A percentile compares a stretch with the other conserved stretches of the same genome.
These are phyloP conservation scores for Fomitopsis betulina DNA, from an alignment of 1,284 basidiomycete genomes.

Conservation along the genomic window DNA sequence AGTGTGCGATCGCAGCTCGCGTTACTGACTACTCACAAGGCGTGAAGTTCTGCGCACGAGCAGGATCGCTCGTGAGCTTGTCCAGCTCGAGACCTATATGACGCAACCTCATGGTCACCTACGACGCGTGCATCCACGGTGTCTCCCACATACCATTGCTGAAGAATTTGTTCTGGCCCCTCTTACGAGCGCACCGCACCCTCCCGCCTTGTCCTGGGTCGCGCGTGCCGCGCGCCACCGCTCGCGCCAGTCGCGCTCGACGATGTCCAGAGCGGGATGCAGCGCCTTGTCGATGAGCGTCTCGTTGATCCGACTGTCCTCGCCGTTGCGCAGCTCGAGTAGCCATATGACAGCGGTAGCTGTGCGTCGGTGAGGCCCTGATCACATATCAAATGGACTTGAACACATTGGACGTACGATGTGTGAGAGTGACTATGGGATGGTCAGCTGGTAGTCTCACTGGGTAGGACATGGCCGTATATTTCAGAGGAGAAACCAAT, in stretches of 20 bases:
- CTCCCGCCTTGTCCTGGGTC: constrained; percentile 32
- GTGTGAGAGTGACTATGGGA: constrained; percentile 58
- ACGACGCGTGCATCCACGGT: constrained; percentile 8
- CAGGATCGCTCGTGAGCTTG: constrained; percentile 54
- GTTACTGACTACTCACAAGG: constrained; percentile 43
- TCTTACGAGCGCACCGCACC: constrained; percentile 68
- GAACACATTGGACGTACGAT: constrained; percentile 40
- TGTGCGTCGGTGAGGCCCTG: constrained; percentile 22
- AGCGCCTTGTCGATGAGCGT: constrained; percentile 58
- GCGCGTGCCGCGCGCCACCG: constrained; percentile 41
- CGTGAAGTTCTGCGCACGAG: constrained; percentile 53
- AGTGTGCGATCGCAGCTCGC: no score
- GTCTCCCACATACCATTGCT: constrained; percentile 59
- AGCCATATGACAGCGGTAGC: constrained; percentile 65
- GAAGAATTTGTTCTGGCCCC: constrained; percentile 83
- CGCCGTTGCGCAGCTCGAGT: constrained; percentile 73
- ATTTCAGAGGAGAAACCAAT: background rate
- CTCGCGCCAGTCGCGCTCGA: constrained; percentile 77
- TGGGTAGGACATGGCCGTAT: constrained; percentile 39
- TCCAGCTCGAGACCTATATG: constrained; percentile 66
- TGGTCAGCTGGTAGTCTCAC: constrained; percentile 40
- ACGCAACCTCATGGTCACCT: constrained; percentile 1
- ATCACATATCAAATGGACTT: background rate
- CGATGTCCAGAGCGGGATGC: constrained; percentile 68
- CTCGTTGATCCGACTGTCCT: constrained; percentile 69